Base-by-base conservation (phyloP, 2,329 filamentous ascomycete species). In the Anthostomella pinea region DNA sequence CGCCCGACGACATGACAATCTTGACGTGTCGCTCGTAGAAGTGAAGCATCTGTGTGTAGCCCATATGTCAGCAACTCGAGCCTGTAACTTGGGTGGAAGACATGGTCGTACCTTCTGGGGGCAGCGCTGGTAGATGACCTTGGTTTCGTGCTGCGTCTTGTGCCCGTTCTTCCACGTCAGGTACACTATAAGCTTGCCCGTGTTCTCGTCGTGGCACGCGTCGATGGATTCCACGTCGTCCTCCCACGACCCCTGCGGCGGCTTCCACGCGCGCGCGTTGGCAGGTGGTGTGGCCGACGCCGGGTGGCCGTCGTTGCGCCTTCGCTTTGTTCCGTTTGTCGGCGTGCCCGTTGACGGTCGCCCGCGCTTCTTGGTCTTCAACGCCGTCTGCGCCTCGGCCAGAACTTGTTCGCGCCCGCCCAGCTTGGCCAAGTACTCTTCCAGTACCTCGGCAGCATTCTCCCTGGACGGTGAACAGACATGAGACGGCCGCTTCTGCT, bases 191-290 rank as follows among this genome's bases (percentile, higher is more conserved):
- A 87, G 67, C 41, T 72, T 73, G 13, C 72, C 75, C 4, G 66
- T 68, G 17, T 74, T 67, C 32, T 75, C 73, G 48, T 87, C 81
- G 51, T 87, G 77, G 39, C 85, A 83, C 1, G 83, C 85, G 48
- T 89, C 85, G 20, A 93, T 81, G 2, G 69, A 68, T 14, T 75
- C 70, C 16, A 91, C 77, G 3, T 85, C 72, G 8, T 87, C 77
- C 48, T 93, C 87, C 87, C 87, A 93, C 20, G 74, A 81, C 6
- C 86, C 86, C 2, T 74, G 69, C 0, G 87, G 87, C 2, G 83
- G 82, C 38, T 73, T 75, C 76, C 83, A 88, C 4, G 57, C 52
- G 36, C 64, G 66, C 3, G 57, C 58, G 18, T 65, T 67, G 1
- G 63, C 62, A 0, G 77, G 73, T 0, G 77, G 69, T 7, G 71